These are phyloP conservation scores for Trametes cubensis DNA, from an alignment of 768 basidiomycete genomes.

Conservation along the genomic window DNA sequence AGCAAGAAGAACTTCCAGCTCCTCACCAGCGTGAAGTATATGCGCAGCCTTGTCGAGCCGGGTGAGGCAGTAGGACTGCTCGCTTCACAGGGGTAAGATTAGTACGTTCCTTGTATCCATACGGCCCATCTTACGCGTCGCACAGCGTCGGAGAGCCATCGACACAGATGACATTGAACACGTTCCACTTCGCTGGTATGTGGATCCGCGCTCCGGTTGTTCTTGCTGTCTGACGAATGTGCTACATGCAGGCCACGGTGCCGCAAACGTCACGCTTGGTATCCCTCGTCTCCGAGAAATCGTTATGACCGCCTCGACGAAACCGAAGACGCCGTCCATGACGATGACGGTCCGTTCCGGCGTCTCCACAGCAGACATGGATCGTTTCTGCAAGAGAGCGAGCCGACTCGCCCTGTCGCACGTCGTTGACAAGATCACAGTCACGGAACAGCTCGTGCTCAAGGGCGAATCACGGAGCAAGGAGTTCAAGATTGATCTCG, in stretches of 20 bases:
- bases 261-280: constrained; percentile 98
- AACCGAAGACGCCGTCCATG: constrained; percentile 98
- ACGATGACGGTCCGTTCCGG: constrained; percentile 68
- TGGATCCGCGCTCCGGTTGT: constrained; percentile 6
- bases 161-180: constrained; percentile 99
- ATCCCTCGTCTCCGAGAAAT: constrained; percentile 98
- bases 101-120: not conserved
- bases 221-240: constrained; percentile 2
- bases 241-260: constrained; percentile 78
- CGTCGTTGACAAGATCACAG: constrained; percentile 78
- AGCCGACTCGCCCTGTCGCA: constrained; percentile 87
- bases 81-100: constrained; percentile 90
- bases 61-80: constrained; percentile 98
- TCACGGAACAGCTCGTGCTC: constrained; percentile 74
- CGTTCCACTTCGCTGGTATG: constrained; percentile 97
- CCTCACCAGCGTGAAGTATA: constrained; percentile 90
- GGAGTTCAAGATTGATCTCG: constrained; percentile 77
- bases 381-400: constrained; percentile 85
- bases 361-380: constrained; percentile 56
- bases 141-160: constrained; percentile 95
- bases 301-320: constrained; percentile 96
- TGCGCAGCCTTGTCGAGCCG: constrained; percentile 92
- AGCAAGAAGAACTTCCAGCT: constrained; percentile 65
- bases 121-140: not conserved
- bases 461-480: constrained; percentile 73